phyloP scores from a whole-genome alignment of 345 rosid species.

The Pistacia integerrima region DNA sequence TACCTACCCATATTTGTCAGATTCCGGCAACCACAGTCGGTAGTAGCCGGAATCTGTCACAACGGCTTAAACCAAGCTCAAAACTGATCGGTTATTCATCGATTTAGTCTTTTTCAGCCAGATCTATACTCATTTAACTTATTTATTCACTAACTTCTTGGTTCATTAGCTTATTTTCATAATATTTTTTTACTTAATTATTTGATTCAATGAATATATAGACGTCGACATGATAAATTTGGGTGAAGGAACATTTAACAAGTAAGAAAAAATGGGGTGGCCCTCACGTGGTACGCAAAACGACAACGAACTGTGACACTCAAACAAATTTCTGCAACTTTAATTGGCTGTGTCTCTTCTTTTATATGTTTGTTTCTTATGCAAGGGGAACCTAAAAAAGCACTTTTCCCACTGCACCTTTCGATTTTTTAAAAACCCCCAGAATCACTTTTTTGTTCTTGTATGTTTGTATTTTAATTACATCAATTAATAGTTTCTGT shows the following conservation, averaged over 20 bases:
- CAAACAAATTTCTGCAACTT: not conserved
- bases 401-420: slow-evolving; percentile 21
- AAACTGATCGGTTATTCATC: too few relatives aligned
- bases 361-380: slow-evolving; percentile 16
- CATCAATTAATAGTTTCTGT: not conserved
- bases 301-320: not conserved
- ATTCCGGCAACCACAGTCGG: too few relatives aligned
- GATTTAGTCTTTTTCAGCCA: too few relatives aligned
- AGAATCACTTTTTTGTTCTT: not conserved
- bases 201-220: too few relatives aligned
- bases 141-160: too few relatives aligned
- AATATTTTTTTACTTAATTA: too few relatives aligned
- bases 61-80: too few relatives aligned
- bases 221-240: too few relatives aligned
- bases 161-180: too few relatives aligned
- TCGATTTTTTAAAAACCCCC: slow-evolving; percentile 5
- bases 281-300: slow-evolving; percentile 6
- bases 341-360: not conserved
- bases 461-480: not conserved
- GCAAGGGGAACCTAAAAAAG: slow-evolving; percentile 8
- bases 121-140: too few relatives aligned
- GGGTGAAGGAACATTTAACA: not conserved
- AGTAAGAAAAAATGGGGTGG: not conserved
- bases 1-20: too few relatives aligned
- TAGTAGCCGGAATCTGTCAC: too few relatives aligned